Evolutionary conservation across 805 yeast genomes (phyloP).

Genomic region (Ogataea degrootiae): DNA sequence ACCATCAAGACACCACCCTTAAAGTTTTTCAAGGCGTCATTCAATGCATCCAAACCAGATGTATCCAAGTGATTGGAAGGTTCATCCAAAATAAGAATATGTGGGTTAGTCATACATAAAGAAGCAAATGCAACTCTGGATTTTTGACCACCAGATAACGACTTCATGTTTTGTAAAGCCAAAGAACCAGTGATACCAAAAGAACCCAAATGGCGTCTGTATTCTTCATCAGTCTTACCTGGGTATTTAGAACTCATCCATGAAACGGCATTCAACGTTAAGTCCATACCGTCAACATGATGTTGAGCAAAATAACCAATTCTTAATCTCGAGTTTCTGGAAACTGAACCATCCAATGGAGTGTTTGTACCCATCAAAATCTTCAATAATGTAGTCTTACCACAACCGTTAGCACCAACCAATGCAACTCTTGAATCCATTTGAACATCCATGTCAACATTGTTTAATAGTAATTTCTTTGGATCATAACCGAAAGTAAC

Average conservation of each 20-base stretch:
- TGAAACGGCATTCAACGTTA: slow-evolving; percentile 76
- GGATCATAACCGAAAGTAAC: slow-evolving; percentile 83
- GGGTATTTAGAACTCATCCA: slow-evolving; percentile 92
- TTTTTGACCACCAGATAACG: slow-evolving; percentile 96
- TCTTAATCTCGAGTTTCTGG: slow-evolving; percentile 79
- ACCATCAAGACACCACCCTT: slow-evolving; percentile 97
- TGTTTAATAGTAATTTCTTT: slow-evolving; percentile 54
- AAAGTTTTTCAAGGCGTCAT: slow-evolving; percentile 82
- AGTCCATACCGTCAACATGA: slow-evolving; percentile 97
- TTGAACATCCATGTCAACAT: slow-evolving; percentile 87
- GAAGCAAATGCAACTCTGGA: slow-evolving; percentile 98
- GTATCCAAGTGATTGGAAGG: slow-evolving; percentile 99
- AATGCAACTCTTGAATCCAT: slow-evolving; percentile 93
- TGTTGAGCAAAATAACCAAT: slow-evolving; percentile 98
- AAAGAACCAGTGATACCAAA: slow-evolving; percentile 95
- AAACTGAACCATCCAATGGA: slow-evolving; percentile 75
- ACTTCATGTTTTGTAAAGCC: slow-evolving; percentile 85
- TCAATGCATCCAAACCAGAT: slow-evolving; percentile 92
- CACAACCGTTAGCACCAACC: slow-evolving; percentile 99
- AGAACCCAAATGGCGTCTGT: slow-evolving; percentile 92
- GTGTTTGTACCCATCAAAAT: slow-evolving; percentile 70
- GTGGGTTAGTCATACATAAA: slow-evolving; percentile 84
- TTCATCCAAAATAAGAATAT: slow-evolving; percentile 88
- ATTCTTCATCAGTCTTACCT: slow-evolving; percentile 93
- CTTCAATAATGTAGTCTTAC: slow-evolving; percentile 93